Base-by-base conservation (phyloP, 768 basidiomycete genomes). In the Gymnopilus junonius region DNA sequence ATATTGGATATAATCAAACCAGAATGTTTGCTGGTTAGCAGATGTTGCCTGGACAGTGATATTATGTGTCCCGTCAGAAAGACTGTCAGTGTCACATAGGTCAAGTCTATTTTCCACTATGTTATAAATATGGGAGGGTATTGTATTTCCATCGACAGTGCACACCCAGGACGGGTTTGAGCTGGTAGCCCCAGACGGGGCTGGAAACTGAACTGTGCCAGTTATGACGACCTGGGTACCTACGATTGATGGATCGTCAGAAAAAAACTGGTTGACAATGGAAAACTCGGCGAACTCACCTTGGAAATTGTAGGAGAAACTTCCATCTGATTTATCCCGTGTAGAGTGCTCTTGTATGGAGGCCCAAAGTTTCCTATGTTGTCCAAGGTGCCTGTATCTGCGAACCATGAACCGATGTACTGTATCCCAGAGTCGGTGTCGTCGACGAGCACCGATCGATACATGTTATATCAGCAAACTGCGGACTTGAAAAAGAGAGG, bases 151-250 rank as follows among this genome's bases (percentile, higher is more conserved):
- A 43, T 76, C 75, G 27, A 76, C 55, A 21, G 68, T 65, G 48
- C 75, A 76, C 37, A 70, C 59, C 70, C 69, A 75, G 17, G 55
- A 63, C 1, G 74, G 71, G 55, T 73, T 69, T 12, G 56, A 61
- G 4, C 64, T 62, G 2, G 64, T 57, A 11, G 50, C 25, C 25
- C 21, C 8, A 2, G 60, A 43, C 8, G 56, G 51, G 4, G 60
- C 59, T 17, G 60, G 43, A 15, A 68, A 64, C 42, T 65, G 51
- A 6, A 63, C 67, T 8, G 72, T 71, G 7, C 74, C 73, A 35
- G 58, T 64, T 23, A 75, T 50, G 3, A 43, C 58, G 46, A 73
- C 53, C 12, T 29, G 37, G 23, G 62, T 42, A 1, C 68, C 67
- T 70, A 29, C 17, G 37, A 31, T 39, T 20, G 27, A 25, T 8